phyloP scores from a whole-genome alignment of 257 asterid species.

The Nicotiana noctiflora region DNA sequence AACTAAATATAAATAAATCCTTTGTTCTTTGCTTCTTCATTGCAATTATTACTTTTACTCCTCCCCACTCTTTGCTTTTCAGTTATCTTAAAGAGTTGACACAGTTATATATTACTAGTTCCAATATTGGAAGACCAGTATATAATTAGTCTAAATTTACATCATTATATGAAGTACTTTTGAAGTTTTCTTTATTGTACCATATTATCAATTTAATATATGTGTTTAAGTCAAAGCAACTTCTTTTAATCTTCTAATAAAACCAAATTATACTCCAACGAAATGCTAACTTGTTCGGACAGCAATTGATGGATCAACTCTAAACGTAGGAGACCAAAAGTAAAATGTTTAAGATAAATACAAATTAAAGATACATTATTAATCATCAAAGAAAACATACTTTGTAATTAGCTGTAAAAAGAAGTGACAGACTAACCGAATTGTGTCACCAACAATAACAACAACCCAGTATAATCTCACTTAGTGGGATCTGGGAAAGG shows the following conservation, averaged over 20 bases:
- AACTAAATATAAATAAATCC: neutral
- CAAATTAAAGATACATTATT: neutral
- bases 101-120: neutral
- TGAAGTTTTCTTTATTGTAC: neutral
- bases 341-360: neutral
- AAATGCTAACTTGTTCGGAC: neutral
- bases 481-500: too few species aligned
- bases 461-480: too few species aligned
- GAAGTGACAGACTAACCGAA: neutral
- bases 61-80: conserved; percentile 4
- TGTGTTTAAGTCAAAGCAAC: neutral
- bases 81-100: neutral
- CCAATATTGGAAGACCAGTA: neutral
- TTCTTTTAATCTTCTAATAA: neutral
- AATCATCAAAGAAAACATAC: neutral
- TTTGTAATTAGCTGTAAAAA: neutral
- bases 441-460: neutral
- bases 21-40: neutral
- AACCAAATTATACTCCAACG: neutral
- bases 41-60: conserved; percentile 3
- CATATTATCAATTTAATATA: neutral
- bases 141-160: neutral
- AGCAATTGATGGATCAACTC: neutral
- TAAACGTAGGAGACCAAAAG: neutral
- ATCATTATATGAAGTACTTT: neutral